Conservation (phyloP, 208 protist genomes). For the Wallacemonas sp. region DNA sequence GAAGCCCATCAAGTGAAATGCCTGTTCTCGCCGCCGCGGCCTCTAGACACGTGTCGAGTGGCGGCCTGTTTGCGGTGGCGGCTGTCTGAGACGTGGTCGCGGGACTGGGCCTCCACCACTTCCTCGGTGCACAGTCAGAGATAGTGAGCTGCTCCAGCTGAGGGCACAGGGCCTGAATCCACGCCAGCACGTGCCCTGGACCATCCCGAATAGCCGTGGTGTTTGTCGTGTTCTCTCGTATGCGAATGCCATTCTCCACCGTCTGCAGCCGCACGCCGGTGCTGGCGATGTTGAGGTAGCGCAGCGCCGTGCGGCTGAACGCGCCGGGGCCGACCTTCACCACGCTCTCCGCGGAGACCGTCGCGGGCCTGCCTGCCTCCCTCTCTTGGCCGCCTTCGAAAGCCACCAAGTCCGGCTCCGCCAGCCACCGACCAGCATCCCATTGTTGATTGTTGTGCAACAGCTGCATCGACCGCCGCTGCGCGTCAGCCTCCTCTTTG, state of each 20-base stretch:
- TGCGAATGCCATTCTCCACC: background rate
- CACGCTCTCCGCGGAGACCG: no score
- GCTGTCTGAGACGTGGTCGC: background rate
- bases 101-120: background rate
- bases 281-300: conserved; percentile 3
- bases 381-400: no score
- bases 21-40: background rate
- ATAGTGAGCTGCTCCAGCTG: background rate
- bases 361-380: no score
- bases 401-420: background rate
- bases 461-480: no score
- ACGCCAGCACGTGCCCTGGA: background rate
- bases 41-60: background rate
- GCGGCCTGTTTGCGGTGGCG: background rate
- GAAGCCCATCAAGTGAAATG: background rate
- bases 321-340: background rate
- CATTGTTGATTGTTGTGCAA: no score
- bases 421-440: background rate
- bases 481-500: no score
- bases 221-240: no score
- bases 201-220: no score
- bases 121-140: background rate
- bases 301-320: background rate
- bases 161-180: conserved; percentile 4
- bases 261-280: conserved; percentile 4